phyloP scores from a whole-genome alignment of 306 rosid species.

The Quercus agrifolia region DNA sequence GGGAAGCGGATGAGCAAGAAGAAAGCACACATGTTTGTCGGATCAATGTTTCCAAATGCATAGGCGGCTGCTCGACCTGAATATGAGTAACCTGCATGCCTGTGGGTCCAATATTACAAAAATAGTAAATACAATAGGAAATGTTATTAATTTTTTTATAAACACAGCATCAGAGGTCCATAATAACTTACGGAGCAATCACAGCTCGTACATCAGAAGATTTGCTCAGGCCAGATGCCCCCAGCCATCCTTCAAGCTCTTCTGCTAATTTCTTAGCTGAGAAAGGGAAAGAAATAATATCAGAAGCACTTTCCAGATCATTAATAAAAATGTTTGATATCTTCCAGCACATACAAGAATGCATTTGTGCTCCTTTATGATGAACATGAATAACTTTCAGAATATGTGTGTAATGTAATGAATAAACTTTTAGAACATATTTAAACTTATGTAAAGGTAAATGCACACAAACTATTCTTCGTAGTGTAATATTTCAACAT shows the following conservation, averaged over 20 bases:
- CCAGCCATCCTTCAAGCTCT: slow-evolving; percentile 81
- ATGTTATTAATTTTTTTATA: neutral
- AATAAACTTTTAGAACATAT: neutral
- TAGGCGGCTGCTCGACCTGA: slow-evolving; percentile 98
- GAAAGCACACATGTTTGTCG: slow-evolving; percentile 67
- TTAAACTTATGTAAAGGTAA: neutral
- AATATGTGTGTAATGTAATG: neutral
- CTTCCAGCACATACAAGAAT: neutral
- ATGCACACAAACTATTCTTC: neutral
- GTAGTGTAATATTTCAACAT: neutral
- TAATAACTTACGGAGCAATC: slow-evolving; percentile 85
- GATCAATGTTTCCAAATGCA: slow-evolving; percentile 95
- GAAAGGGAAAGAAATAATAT: slow-evolving; percentile 4
- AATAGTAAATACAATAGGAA: neutral
- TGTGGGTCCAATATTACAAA: slow-evolving; percentile 34
- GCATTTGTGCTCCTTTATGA: neutral
- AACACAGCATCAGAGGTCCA: neutral
- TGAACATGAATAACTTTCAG: neutral
- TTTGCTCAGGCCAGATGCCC: slow-evolving; percentile 52
- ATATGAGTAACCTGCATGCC: slow-evolving; percentile 98
- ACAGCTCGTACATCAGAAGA: slow-evolving; percentile 79
- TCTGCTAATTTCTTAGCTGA: slow-evolving; percentile 60
- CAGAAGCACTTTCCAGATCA: neutral
- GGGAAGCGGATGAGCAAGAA: slow-evolving; percentile 7
- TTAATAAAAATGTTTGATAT: neutral